phyloP scores from a whole-genome alignment of 441 rosid genomes.

The Aquilaria agallochum region DNA sequence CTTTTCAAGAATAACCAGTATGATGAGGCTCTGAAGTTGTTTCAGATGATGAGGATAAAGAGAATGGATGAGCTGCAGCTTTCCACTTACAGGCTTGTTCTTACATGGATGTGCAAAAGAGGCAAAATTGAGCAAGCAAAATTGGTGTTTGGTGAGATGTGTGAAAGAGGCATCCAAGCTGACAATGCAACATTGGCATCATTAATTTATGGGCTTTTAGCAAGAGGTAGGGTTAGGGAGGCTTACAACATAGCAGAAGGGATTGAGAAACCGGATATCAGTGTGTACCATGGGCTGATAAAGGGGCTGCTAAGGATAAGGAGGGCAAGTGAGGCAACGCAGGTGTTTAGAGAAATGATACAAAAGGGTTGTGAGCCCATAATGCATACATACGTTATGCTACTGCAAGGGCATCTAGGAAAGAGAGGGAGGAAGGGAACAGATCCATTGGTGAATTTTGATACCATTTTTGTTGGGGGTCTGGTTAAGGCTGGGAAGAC shows the following conservation, averaged over 20 bases:
- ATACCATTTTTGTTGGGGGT: slow-evolving; percentile 82
- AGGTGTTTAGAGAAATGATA: slow-evolving; percentile 79
- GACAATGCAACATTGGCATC: slow-evolving; percentile 48
- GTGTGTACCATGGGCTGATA: slow-evolving; percentile 61
- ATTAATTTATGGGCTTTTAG: slow-evolving; percentile 51
- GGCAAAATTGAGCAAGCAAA: slow-evolving; percentile 46
- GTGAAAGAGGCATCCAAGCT: slow-evolving; percentile 40
- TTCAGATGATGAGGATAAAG: slow-evolving; percentile 43
- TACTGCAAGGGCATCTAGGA: slow-evolving; percentile 87
- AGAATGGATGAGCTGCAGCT: slow-evolving; percentile 47
- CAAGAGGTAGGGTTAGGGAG: slow-evolving; percentile 50
- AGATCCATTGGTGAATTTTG: slow-evolving; percentile 74
- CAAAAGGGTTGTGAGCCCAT: slow-evolving; percentile 74
- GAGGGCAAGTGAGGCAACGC: slow-evolving; percentile 64
- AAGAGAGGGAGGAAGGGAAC: slow-evolving; percentile 84
- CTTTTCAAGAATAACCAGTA: slow-evolving; percentile 52
- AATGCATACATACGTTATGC: slow-evolving; percentile 88
- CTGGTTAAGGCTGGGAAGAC: slow-evolving; percentile 76
- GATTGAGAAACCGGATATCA: slow-evolving; percentile 53
- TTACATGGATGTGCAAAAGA: slow-evolving; percentile 65
- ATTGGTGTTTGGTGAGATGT: slow-evolving; percentile 68
- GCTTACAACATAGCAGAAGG: slow-evolving; percentile 37
- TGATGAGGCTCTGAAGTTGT: slow-evolving; percentile 68
- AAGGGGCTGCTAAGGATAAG: slow-evolving; percentile 68
- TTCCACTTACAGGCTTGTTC: slow-evolving; percentile 63